phyloP scores from a whole-genome alignment of 2,329 filamentous ascomycete species.

The Plectosphaerella cucumerina region DNA sequence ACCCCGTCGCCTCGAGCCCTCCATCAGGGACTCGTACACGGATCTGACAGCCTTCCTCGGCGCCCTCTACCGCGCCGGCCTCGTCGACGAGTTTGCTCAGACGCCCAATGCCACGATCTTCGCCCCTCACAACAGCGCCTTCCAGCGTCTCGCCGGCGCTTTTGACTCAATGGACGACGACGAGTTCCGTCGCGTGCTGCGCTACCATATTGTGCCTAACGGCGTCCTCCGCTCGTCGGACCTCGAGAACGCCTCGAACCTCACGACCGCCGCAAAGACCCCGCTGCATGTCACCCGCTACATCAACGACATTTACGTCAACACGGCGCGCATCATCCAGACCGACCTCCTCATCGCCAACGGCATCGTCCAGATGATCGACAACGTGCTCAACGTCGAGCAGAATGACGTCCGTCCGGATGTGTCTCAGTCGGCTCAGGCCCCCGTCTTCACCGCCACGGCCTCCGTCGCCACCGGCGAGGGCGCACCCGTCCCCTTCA shows the following conservation, averaged over 20 bases:
- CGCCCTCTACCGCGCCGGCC: slow-evolving; percentile 10
- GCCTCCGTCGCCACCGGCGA: slow-evolving; percentile 11
- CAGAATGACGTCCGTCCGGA: slow-evolving; percentile 21
- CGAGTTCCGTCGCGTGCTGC: slow-evolving; percentile 8
- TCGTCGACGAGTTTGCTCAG: slow-evolving; percentile 11
- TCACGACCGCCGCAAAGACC: slow-evolving; percentile 4
- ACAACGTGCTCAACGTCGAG: slow-evolving; percentile 41
- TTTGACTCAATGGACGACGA: slow-evolving; percentile 4
- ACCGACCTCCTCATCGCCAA: slow-evolving; percentile 53
- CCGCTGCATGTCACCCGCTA: slow-evolving; percentile 7
- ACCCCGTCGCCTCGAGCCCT: slow-evolving; percentile 22
- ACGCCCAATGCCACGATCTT: slow-evolving; percentile 10
- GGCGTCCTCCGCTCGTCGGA: slow-evolving; percentile 5
- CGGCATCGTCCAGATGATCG: slow-evolving; percentile 55
- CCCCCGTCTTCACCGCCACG: slow-evolving; percentile 20
- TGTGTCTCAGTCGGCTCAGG: slow-evolving; percentile 23
- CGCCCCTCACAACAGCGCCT: slow-evolving; percentile 10
- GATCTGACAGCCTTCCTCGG: slow-evolving; percentile 12
- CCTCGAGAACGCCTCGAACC: slow-evolving; percentile 1
- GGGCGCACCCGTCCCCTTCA: slow-evolving; percentile 34
- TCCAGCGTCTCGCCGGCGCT: slow-evolving; percentile 7
- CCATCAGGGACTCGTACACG: slow-evolving; percentile 9
- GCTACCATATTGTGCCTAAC: slow-evolving; percentile 10
- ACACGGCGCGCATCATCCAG: slow-evolving; percentile 46
- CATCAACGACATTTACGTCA: slow-evolving; percentile 42